Conservation (phyloP, 352 stramenopile species). For the Paralagenidium karlingii region DNA sequence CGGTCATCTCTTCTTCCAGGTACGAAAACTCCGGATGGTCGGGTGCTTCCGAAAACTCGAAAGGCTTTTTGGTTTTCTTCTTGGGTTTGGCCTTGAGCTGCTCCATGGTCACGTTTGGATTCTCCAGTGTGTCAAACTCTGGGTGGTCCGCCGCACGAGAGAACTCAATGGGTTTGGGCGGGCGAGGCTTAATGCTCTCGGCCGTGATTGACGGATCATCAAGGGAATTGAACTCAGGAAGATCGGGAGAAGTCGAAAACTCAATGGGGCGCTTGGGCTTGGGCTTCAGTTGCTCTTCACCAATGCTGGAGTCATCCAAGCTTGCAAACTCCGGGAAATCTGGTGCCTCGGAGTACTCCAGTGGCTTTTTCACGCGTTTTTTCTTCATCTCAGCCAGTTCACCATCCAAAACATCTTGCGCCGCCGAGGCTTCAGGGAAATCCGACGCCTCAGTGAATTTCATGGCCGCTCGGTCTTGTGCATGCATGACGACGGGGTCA, state of each 20-base stretch:
- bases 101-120: no score
- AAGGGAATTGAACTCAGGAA: no score
- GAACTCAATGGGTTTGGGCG: no score
- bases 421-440: constrained; percentile 47
- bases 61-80: constrained; percentile 14
- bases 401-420: constrained; percentile 26
- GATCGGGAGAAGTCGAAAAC: no score
- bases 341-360: not conserved
- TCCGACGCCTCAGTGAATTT: constrained; percentile 49
- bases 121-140: not conserved
- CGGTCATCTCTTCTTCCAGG: constrained; percentile 45
- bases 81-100: constrained; percentile 23
- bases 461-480: constrained; percentile 10
- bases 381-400: not conserved
- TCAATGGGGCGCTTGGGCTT: no score
- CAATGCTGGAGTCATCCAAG: no score
- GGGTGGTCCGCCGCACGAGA: no score
- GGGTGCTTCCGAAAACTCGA: constrained; percentile 47
- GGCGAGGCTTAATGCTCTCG: not conserved
- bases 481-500: constrained; percentile 9
- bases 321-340: constrained; percentile 1
- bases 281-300: no score
- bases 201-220: constrained; percentile 5
- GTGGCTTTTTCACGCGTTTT: not conserved
- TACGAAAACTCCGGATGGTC: constrained; percentile 44